Conservation (phyloP, 139 green algal genomes). For the Micromonas commoda region DNA sequence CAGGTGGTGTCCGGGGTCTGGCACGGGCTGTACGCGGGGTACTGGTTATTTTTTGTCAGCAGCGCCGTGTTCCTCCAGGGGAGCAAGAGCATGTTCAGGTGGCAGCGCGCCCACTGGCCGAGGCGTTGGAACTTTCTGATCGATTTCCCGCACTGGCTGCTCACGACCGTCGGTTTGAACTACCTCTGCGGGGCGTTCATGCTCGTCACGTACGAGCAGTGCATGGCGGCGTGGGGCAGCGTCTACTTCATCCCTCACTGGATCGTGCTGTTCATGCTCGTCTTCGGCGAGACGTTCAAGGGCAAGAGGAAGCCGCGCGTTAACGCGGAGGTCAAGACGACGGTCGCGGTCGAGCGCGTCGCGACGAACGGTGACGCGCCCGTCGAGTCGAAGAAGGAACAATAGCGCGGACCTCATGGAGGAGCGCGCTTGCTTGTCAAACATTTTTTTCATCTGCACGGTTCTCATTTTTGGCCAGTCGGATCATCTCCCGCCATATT, state of each 20-base stretch:
- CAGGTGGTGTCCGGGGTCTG: constrained; percentile 20
- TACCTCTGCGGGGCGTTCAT: constrained; percentile 2
- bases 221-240: not conserved
- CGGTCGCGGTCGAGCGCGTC: not conserved
- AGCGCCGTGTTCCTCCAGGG: not conserved
- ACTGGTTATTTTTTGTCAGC: constrained; percentile 22
- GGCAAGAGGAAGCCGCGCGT: not conserved
- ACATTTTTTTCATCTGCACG: no score
- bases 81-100: not conserved
- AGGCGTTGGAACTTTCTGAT: not conserved
- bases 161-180: not conserved
- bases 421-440: no score
- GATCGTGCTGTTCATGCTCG: not conserved
- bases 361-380: not conserved
- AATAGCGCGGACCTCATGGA: not conserved
- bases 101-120: not conserved
- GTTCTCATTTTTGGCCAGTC: no score
- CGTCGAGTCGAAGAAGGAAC: not conserved
- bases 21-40: constrained; percentile 25
- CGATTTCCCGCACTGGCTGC: not conserved
- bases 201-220: not conserved
- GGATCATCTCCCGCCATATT: no score
- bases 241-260: not conserved
- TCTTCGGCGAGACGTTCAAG: not conserved
- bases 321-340: not conserved